A percentile compares a stretch with the other conserved stretches of the same genome.
phyloP scores from a whole-genome alignment of 768 basidiomycete species.

The Russula abietina region DNA sequence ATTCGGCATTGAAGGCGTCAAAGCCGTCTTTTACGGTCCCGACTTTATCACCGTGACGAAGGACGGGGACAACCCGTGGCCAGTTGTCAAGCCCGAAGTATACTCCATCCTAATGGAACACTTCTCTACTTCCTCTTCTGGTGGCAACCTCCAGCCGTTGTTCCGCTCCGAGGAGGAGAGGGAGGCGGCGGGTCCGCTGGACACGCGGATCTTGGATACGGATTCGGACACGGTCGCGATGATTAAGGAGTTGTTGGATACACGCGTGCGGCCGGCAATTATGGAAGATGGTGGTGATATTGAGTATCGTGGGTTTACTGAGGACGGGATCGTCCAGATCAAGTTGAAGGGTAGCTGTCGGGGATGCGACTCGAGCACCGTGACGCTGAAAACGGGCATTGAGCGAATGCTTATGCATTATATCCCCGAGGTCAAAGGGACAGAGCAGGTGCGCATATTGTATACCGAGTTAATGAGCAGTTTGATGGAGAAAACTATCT shows the following conservation, averaged over 20 bases:
- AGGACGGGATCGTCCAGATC: conserved; percentile 76
- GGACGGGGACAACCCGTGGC: conserved; percentile 78
- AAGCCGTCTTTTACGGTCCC: conserved; percentile 88
- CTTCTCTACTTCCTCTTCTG: conserved; percentile 58
- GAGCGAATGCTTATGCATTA: conserved; percentile 99
- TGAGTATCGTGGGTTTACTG: conserved; percentile 87
- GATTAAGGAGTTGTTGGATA: conserved; percentile 97
- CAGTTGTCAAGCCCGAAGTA: conserved; percentile 91
- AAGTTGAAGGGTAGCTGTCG: conserved; percentile 96
- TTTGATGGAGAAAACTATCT: background rate
- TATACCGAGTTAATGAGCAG: background rate
- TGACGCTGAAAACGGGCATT: conserved; percentile 94
- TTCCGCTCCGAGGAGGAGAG: conserved; percentile 80
- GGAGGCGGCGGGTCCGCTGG: conserved; percentile 82
- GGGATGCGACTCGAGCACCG: conserved; percentile 89
- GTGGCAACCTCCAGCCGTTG: conserved; percentile 54
- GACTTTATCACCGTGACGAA: conserved; percentile 98
- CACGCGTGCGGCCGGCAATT: conserved; percentile 90
- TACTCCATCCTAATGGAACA: conserved; percentile 96
- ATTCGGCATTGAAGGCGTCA: conserved; percentile 91
- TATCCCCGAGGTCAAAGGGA: conserved; percentile 90
- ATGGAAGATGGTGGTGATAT: conserved; percentile 99
- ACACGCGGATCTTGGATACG: conserved; percentile 87
- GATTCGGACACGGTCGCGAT: conserved; percentile 97
- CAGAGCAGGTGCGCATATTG: conserved; percentile 64